Evolutionary conservation across 192 early-diverging fungal species (phyloP).

Genomic region (Coemansia sp.): DNA sequence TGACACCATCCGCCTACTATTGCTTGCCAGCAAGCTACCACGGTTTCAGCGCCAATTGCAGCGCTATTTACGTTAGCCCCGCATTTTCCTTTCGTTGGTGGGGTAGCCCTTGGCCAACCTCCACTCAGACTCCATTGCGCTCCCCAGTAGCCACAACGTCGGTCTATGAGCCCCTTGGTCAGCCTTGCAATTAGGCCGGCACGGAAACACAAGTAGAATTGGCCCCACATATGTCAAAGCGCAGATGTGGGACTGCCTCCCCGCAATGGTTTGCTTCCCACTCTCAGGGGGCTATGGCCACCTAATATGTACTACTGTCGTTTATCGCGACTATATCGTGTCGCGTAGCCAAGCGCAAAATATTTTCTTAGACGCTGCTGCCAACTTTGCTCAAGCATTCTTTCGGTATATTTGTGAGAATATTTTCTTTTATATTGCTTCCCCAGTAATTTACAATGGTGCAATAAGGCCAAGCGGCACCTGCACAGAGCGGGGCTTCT

Average conservation of each 20-base stretch:
- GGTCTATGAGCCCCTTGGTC: background rate
- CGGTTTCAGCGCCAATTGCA: background rate
- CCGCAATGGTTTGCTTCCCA: background rate
- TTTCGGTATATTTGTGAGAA: background rate
- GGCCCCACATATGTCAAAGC: background rate
- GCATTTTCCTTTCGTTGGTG: background rate
- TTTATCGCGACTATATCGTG: background rate
- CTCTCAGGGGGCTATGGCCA: background rate
- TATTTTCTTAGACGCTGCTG: background rate
- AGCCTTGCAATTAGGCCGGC: background rate
- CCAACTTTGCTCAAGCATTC: background rate
- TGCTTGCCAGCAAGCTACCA: background rate
- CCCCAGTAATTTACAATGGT: background rate
- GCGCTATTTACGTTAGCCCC: too few species aligned
- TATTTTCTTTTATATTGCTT: background rate
- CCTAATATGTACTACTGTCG: background rate
- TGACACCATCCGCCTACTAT: constrained; percentile 1
- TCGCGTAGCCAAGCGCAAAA: background rate
- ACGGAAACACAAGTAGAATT: background rate
- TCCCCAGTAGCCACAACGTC: background rate
- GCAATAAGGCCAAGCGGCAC: background rate
- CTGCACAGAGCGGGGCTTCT: background rate
- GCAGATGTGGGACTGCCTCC: background rate
- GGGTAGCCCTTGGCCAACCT: background rate
- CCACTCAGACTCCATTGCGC: background rate